phyloP scores from a whole-genome alignment of 345 rosid genomes.

The Pugionium cornutum region DNA sequence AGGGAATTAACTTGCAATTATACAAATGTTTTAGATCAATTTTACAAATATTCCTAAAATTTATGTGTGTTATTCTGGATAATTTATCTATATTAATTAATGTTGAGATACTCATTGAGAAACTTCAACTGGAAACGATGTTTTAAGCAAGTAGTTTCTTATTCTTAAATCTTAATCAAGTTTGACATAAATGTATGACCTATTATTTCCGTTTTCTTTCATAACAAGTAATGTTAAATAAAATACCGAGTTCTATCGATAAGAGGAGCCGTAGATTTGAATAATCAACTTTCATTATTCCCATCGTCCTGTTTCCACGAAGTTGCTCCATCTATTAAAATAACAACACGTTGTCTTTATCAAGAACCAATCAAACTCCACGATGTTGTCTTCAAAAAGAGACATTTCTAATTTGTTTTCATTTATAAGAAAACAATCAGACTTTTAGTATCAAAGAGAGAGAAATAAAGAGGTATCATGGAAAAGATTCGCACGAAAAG shows the following conservation, averaged over 20 bases:
- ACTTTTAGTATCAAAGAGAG: not conserved
- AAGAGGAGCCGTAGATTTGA: not conserved
- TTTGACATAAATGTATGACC: not conserved
- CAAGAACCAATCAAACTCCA: not conserved
- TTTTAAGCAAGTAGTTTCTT: too few species aligned
- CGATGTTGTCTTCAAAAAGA: not conserved
- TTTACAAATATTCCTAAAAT: too few species aligned
- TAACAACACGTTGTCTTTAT: not conserved
- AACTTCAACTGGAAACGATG: too few species aligned
- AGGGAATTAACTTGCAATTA: too few species aligned
- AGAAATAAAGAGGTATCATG: not conserved
- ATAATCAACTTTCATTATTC: not conserved
- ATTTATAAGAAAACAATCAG: too few species aligned
- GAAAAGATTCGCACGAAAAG: constrained; percentile 2
- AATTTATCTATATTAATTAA: too few species aligned
- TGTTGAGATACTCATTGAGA: too few species aligned
- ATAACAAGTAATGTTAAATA: not conserved
- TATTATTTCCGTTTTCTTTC: not conserved
- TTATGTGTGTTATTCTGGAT: too few species aligned
- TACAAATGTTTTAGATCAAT: too few species aligned
- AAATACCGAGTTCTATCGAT: not conserved
- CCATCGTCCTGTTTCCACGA: not conserved
- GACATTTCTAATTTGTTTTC: too few species aligned
- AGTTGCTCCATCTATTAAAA: not conserved
- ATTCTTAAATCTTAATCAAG: not conserved